Evolutionary conservation across 2,329 filamentous ascomycete genomes (phyloP).

Genomic region (Ophiostoma perfectum): DNA sequence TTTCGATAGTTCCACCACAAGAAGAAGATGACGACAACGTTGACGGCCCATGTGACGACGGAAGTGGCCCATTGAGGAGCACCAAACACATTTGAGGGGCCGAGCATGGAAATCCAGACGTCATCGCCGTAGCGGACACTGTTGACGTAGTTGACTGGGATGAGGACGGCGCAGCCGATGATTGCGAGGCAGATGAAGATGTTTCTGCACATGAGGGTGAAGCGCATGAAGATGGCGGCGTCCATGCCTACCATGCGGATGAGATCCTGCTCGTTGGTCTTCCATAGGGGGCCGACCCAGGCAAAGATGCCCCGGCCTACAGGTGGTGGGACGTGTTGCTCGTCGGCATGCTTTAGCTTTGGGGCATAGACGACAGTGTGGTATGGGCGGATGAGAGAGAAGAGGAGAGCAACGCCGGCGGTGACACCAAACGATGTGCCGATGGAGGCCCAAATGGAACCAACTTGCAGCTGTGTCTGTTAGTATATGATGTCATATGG

Average conservation of each 20-base stretch:
- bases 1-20: constrained; percentile 87
- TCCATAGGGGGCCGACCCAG: constrained; percentile 75
- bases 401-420: constrained; percentile 65
- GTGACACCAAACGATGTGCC: constrained; percentile 75
- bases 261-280: constrained; percentile 69
- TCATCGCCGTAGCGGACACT: constrained; percentile 36
- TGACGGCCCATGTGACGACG: constrained; percentile 58
- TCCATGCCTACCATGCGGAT: constrained; percentile 85
- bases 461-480: constrained; percentile 40
- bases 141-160: constrained; percentile 68
- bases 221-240: constrained; percentile 82
- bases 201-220: constrained; percentile 85
- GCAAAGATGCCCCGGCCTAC: constrained; percentile 82
- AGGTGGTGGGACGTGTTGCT: constrained; percentile 80
- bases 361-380: constrained; percentile 92
- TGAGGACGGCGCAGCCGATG: constrained; percentile 68
- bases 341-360: constrained; percentile 85
- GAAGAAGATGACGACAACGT: constrained; percentile 70
- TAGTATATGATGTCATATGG: constrained; percentile 6
- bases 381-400: constrained; percentile 85
- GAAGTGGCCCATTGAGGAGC: constrained; percentile 55
- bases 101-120: constrained; percentile 55
- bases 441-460: constrained; percentile 72
- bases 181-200: constrained; percentile 71
- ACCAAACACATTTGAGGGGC: constrained; percentile 51